Base-by-base conservation (phyloP, 768 basidiomycete genomes). In the Naganishia friedmannii region DNA sequence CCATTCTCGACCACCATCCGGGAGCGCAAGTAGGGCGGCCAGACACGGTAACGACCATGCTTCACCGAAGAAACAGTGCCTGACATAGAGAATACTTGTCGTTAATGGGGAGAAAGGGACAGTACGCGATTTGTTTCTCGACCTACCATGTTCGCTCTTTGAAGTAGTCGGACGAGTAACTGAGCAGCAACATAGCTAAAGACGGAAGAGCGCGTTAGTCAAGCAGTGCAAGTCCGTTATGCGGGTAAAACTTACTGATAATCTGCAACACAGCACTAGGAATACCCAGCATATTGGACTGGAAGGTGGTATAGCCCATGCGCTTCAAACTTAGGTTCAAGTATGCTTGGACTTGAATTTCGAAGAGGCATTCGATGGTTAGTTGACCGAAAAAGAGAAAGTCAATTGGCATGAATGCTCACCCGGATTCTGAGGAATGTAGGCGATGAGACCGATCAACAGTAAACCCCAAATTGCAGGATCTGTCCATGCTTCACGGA, bases 231-330 rank as follows among this genome's bases (percentile, higher is more conserved):
- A 6, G 39, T 10, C 12, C 19, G 5, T 5, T 3, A 39, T 10
- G 21, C 8, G 2, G 23, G n/a, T 6, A 45, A 1, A 29, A 45
- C 60, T 46, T 46, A 63, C 60, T 68, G 55, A 78, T 68, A 53
- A 87, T 86, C 8, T 84, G 85, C 0, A 83, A 78, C 8, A 87
- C 82, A 9, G 83, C 84, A 0, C 86, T 86, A 0, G 89, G 88
- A 42, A 89, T 85, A 56, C 84, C 84, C 29, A 89, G 83, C 28
- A 89, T 83, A 73, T 87, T 89, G 13, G 87, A 84, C 73, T 87
- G 79, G 1, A 86, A 86, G 0, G 88, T 89, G 63, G 80, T 83
- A 79, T 88, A 90, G 19, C 88, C 88, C 67, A 89, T 83, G 67
- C 45, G 83, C 21, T 86, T 85, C 15, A 89, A 83, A 23, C 86